A percentile compares a stretch with the other conserved stretches of the same genome.
Conservation (phyloP, 2,329 filamentous ascomycete species). For the Ophiocordyceps sinensis region DNA sequence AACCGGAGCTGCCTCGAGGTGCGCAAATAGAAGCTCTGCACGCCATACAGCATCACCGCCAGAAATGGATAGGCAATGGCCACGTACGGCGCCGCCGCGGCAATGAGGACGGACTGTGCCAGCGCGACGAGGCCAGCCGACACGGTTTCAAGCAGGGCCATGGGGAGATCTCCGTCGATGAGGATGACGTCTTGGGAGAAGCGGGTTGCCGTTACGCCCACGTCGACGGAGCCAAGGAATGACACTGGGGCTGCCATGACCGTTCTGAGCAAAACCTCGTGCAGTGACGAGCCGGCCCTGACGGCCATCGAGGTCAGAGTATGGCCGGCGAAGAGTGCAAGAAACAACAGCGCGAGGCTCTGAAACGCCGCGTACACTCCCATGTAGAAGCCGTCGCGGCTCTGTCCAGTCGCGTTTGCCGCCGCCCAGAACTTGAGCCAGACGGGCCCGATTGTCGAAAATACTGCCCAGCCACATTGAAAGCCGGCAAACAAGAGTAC, state of each 20-base stretch:
- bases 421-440: too few relatives aligned
- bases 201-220: conserved; percentile 25
- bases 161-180: conserved; percentile 24
- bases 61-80: conserved; percentile 14
- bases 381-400: too few relatives aligned
- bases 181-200: conserved; percentile 31
- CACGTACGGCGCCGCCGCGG: neutral
- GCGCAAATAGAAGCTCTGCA: conserved; percentile 40
- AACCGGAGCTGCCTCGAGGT: conserved; percentile 42
- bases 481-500: too few relatives aligned
- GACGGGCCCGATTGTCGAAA: too few relatives aligned
- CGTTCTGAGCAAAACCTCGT: conserved; percentile 16
- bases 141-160: neutral
- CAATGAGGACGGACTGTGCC: conserved; percentile 3
- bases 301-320: conserved; percentile 6
- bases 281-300: conserved; percentile 16
- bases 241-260: conserved; percentile 22
- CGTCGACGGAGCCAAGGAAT: conserved; percentile 27
- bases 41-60: conserved; percentile 18
- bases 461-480: too few relatives aligned
- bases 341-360: too few relatives aligned
- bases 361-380: too few relatives aligned
- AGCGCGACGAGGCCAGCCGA: neutral
- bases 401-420: too few relatives aligned
- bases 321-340: neutral